These are phyloP conservation scores for Penstemon eatonii DNA, from an alignment of 257 asterid genomes.

Conservation along the genomic window DNA sequence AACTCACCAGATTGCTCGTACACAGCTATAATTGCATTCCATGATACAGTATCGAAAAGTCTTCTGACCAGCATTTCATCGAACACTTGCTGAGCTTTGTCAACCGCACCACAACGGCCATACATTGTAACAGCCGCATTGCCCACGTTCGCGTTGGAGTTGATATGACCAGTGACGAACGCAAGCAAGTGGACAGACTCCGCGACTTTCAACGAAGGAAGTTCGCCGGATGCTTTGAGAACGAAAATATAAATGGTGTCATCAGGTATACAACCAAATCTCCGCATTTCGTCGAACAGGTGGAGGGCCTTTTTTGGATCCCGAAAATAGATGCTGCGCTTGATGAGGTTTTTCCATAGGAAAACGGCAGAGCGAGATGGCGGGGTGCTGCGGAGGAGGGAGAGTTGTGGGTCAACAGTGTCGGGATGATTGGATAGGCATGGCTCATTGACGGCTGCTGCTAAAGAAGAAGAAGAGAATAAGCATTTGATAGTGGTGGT, in stretches of 20 bases:
- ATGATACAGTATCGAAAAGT: constrained; percentile 59
- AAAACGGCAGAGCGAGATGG: constrained; percentile 48
- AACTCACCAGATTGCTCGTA: constrained; percentile 50
- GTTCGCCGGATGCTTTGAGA: constrained; percentile 67
- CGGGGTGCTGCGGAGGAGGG: constrained; percentile 38
- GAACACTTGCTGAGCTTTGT: constrained; percentile 53
- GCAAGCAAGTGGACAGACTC: constrained; percentile 57
- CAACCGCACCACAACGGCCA: constrained; percentile 60
- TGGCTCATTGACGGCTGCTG: constrained; percentile 14
- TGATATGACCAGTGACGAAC: constrained; percentile 40
- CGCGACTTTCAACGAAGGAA: constrained; percentile 39
- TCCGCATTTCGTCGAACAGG: constrained; percentile 62
- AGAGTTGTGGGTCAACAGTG: too few relatives aligned
- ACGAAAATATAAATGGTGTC: constrained; percentile 69
- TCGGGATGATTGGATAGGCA: neutral
- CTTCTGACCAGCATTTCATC: constrained; percentile 57
- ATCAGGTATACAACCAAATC: constrained; percentile 64
- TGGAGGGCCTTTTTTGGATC: constrained; percentile 42
- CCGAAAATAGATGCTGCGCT: constrained; percentile 35
- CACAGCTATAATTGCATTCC: constrained; percentile 76
- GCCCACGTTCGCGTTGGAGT: constrained; percentile 71
- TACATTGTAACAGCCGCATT: constrained; percentile 72
- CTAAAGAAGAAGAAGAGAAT: constrained; percentile 34
- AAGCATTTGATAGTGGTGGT: constrained; percentile 18
- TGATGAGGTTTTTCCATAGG: constrained; percentile 81